Evolutionary conservation across 164 flowering plant species (phyloP).

Genomic region (Vitis amurensis): DNA sequence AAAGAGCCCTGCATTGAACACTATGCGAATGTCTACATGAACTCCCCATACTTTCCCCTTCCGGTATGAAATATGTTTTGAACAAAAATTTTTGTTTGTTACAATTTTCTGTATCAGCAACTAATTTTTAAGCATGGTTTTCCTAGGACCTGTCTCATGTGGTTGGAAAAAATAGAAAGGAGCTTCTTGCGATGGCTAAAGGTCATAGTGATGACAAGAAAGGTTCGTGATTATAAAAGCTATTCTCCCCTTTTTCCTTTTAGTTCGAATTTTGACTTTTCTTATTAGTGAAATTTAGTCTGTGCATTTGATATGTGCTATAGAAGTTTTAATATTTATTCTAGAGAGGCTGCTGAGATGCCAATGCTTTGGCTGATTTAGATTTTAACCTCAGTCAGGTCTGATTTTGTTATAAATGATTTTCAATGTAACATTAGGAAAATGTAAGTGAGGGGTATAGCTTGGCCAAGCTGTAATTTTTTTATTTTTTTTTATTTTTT

Average conservation of each 20-base stretch:
- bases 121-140: neutral
- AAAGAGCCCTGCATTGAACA: slow-evolving; percentile 44
- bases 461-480: no score
- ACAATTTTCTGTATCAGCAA: neutral
- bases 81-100: neutral
- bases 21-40: slow-evolving; percentile 33
- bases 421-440: no score
- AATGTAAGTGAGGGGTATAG: no score
- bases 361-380: no score
- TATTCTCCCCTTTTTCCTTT: neutral
- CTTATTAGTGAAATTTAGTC: no score
- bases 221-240: slow-evolving; percentile 41
- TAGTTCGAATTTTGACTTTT: neutral
- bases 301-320: no score
- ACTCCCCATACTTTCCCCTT: slow-evolving; percentile 45
- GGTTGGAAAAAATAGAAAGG: slow-evolving; percentile 82
- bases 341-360: no score
- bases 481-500: no score
- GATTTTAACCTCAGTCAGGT: no score
- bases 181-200: slow-evolving; percentile 94
- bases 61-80: slow-evolving; percentile 30
- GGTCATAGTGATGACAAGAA: slow-evolving; percentile 64
- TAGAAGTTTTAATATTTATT: no score
- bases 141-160: slow-evolving; percentile 74
- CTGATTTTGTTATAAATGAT: no score